Conservation (phyloP, 2,329 filamentous ascomycete species). For the Achaetomium macrosporum region DNA sequence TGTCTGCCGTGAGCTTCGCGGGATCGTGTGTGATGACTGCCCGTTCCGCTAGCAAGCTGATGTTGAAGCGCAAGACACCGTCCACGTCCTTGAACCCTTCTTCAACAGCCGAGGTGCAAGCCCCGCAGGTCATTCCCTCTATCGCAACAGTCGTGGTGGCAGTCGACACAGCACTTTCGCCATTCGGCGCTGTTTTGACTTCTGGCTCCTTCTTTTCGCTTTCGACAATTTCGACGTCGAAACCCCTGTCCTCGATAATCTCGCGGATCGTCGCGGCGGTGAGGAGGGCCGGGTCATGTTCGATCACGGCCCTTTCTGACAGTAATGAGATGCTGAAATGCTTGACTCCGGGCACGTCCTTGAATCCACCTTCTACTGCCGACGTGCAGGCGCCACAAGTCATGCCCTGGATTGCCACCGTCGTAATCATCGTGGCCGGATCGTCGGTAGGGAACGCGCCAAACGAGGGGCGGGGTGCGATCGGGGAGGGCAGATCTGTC, state of each 20-base stretch:
- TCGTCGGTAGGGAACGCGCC: slow-evolving; percentile 34
- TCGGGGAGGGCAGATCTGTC: slow-evolving; percentile 62
- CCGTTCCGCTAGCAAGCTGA: slow-evolving; percentile 87
- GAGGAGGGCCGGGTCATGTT: slow-evolving; percentile 61
- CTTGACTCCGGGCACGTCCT: slow-evolving; percentile 65
- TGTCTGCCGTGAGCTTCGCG: slow-evolving; percentile 60
- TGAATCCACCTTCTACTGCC: slow-evolving; percentile 75
- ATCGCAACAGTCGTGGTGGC: slow-evolving; percentile 81
- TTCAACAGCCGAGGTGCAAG: slow-evolving; percentile 89
- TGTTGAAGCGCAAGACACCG: slow-evolving; percentile 84
- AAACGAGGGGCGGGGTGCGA: slow-evolving; percentile 33
- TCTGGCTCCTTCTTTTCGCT: slow-evolving; percentile 47
- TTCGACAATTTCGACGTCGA: slow-evolving; percentile 73
- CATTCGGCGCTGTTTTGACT: slow-evolving; percentile 28
- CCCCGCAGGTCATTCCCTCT: slow-evolving; percentile 95
- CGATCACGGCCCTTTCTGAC: slow-evolving; percentile 77
- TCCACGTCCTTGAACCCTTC: slow-evolving; percentile 70
- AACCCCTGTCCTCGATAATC: slow-evolving; percentile 66
- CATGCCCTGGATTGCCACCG: slow-evolving; percentile 78
- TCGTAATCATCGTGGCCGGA: slow-evolving; percentile 56
- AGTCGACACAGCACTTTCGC: slow-evolving; percentile 35
- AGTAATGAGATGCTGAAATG: slow-evolving; percentile 77
- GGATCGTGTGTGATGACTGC: slow-evolving; percentile 83
- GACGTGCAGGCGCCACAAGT: slow-evolving; percentile 87
- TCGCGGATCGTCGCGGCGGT: slow-evolving; percentile 50